A percentile compares a stretch with the other conserved stretches of the same genome.
These are phyloP conservation scores for Alnus glutinosa DNA, from an alignment of 306 rosid genomes.

Conservation along the genomic window DNA sequence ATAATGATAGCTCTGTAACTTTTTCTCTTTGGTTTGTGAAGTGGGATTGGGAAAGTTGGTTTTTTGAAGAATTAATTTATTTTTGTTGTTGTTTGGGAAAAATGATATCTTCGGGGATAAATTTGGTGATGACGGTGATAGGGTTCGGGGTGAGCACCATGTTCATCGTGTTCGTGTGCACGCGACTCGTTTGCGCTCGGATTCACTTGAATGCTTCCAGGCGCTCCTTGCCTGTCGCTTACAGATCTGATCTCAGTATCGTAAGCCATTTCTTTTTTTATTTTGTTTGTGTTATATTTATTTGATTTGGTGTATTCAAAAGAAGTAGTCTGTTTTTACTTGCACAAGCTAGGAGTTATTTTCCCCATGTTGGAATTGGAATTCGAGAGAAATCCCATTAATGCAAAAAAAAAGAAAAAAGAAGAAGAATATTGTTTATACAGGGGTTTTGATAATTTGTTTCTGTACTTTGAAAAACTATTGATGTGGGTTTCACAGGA, in stretches of 20 bases:
- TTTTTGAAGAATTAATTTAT: background rate
- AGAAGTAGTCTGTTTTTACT: background rate
- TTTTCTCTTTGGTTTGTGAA: constrained; percentile 2
- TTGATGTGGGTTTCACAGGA: background rate
- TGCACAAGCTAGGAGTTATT: background rate
- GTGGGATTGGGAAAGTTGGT: constrained; percentile 9
- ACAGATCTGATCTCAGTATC: constrained; percentile 77
- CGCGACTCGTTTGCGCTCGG: constrained; percentile 88
- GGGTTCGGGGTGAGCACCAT: constrained; percentile 90
- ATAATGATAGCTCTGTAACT: background rate
- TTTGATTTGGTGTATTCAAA: background rate
- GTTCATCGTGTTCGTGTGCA: constrained; percentile 91
- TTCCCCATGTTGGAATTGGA: too few relatives aligned
- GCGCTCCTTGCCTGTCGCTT: constrained; percentile 72
- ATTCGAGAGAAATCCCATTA: background rate
- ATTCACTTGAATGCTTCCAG: constrained; percentile 77
- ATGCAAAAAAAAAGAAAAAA: background rate
- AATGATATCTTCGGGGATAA: constrained; percentile 83
- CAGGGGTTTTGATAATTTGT: background rate
- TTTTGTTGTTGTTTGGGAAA: background rate
- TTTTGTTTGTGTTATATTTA: background rate
- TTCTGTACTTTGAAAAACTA: background rate
- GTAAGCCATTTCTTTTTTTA: constrained; percentile 30
- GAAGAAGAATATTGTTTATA: too few relatives aligned
- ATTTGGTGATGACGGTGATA: constrained; percentile 95